Evolutionary conservation across 169 alveolate genomes (phyloP).

Genomic region (Toxoplasma gondii): DNA sequence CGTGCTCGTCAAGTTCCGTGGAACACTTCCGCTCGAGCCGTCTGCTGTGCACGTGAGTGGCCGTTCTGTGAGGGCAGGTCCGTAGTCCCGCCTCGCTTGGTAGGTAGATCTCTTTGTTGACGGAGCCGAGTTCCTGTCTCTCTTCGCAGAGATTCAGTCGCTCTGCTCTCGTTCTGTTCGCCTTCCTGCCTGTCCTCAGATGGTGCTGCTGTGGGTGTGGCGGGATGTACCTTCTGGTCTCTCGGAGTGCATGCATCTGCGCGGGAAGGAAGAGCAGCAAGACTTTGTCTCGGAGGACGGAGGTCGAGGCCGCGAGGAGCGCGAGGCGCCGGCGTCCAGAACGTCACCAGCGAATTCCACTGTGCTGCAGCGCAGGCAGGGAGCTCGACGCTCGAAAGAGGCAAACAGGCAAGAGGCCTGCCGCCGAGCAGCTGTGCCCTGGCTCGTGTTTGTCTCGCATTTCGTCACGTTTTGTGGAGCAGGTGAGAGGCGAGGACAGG

Average conservation of each 20-base stretch:
- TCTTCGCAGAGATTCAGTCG: too few relatives aligned
- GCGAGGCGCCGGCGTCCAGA: background rate
- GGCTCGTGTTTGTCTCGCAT: constrained; percentile 58
- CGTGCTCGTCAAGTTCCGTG: too few relatives aligned
- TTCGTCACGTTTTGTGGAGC: constrained; percentile 50
- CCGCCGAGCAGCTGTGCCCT: constrained; percentile 35
- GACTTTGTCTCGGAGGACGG: too few relatives aligned
- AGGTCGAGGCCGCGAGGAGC: background rate
- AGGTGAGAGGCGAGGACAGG: constrained; percentile 8
- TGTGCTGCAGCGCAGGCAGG: background rate
- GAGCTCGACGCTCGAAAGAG: background rate
- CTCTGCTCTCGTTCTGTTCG: too few relatives aligned
- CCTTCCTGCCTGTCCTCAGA: background rate
- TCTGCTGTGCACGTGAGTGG: too few relatives aligned
- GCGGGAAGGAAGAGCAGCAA: background rate
- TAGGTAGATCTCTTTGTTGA: too few relatives aligned
- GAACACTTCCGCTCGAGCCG: too few relatives aligned
- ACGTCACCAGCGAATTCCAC: background rate
- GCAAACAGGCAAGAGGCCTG: background rate
- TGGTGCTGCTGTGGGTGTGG: constrained; percentile 3
- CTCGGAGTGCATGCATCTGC: background rate
- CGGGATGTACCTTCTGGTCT: background rate
- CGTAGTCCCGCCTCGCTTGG: too few relatives aligned
- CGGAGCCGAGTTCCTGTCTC: too few relatives aligned
- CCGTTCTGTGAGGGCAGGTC: too few relatives aligned